Evolutionary conservation across 805 yeast genomes (phyloP).

Genomic region (Nematodospora valgi): DNA sequence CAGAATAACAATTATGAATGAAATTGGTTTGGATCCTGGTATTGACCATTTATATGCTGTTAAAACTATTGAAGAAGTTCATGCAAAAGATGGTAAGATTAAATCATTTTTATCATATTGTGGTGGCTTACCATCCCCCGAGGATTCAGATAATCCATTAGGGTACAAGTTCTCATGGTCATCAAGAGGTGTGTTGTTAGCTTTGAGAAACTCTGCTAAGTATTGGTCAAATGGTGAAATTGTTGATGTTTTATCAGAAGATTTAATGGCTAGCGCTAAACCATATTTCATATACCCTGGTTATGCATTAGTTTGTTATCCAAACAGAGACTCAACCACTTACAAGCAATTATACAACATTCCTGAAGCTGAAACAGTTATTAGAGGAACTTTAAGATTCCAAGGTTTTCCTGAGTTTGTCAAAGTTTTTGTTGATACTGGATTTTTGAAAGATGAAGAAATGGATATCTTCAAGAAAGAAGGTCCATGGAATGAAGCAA

Average conservation of each 20-base stretch:
- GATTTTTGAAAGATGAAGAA: conserved; percentile 80
- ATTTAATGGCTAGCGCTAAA: conserved; percentile 89
- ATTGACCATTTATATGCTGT: conserved; percentile 97
- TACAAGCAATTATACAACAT: conserved; percentile 89
- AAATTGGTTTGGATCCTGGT: conserved; percentile 98
- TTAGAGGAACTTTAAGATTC: conserved; percentile 96
- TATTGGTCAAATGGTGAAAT: conserved; percentile 84
- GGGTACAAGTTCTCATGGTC: conserved; percentile 99
- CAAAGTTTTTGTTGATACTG: conserved; percentile 91
- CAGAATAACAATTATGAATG: conserved; percentile 97
- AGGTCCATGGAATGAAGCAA: conserved; percentile 85
- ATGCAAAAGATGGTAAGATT: conserved; percentile 85
- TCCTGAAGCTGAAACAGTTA: conserved; percentile 95
- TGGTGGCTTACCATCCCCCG: conserved; percentile 99
- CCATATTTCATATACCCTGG: conserved; percentile 97
- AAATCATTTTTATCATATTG: conserved; percentile 93
- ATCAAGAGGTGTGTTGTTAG: conserved; percentile 94
- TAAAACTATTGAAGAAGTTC: conserved; percentile 97
- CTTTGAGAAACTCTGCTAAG: conserved; percentile 89
- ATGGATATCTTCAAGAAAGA: conserved; percentile 50
- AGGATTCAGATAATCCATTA: conserved; percentile 93
- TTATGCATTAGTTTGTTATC: conserved; percentile 90
- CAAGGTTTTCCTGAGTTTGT: conserved; percentile 99
- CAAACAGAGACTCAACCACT: conserved; percentile 96
- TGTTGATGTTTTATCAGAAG: conserved; percentile 79